Evolutionary conservation across 352 stramenopile species (phyloP).

Genomic region (Globisporangium paddicum): DNA sequence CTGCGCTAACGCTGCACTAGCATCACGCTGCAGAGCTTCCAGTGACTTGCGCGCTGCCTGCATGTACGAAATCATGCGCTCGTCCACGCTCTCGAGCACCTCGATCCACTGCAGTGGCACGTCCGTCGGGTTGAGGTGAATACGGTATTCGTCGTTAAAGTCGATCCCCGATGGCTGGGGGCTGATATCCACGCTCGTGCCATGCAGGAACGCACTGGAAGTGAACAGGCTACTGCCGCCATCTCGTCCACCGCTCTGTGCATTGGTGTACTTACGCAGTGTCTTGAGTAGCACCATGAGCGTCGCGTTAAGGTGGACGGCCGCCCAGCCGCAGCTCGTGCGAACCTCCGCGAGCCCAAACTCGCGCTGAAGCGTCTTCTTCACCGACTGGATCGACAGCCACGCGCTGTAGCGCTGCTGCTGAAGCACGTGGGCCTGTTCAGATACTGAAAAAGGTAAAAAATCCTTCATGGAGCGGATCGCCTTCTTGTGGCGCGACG

Average conservation of each 20-base stretch:
- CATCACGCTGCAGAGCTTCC: conserved; percentile 23
- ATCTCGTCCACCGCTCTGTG: conserved; percentile 19
- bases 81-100: conserved; percentile 47
- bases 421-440: conserved; percentile 28
- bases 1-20: conserved; percentile 23
- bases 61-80: conserved; percentile 45
- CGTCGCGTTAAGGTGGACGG: conserved; percentile 54
- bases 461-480: conserved; percentile 37
- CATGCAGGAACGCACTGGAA: conserved; percentile 29
- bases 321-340: conserved; percentile 55
- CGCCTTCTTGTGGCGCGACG: conserved; percentile 23
- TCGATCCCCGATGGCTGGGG: conserved; percentile 50
- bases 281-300: conserved; percentile 57
- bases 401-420: conserved; percentile 36
- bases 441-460: conserved; percentile 33
- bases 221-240: conserved; percentile 21
- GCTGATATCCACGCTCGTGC: conserved; percentile 37
- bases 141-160: conserved; percentile 48
- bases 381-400: conserved; percentile 54
- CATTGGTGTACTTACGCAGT: conserved; percentile 38
- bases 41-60: conserved; percentile 29
- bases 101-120: conserved; percentile 66
- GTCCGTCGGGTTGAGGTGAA: conserved; percentile 51
- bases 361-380: conserved; percentile 42
- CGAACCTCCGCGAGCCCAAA: conserved; percentile 39